Conservation (phyloP, 192 early-diverging fungal genomes). For the Coemansia sp. region DNA sequence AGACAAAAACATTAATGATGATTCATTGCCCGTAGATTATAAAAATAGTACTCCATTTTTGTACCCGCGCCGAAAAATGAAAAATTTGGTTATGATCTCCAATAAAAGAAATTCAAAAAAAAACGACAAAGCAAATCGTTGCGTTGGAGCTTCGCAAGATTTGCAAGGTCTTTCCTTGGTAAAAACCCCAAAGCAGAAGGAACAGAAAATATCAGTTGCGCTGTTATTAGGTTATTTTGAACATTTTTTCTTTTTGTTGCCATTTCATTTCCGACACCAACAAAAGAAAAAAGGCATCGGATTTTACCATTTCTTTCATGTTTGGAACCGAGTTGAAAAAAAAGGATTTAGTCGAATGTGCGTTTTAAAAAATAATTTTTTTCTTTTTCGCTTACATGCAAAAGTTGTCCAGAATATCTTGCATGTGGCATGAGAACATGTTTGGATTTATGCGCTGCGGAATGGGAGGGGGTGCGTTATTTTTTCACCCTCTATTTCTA, state of each 20-base stretch:
- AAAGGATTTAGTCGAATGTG: slow-evolving; percentile 4
- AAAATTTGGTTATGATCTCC: too few relatives aligned
- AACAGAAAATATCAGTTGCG: too few relatives aligned
- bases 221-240: too few relatives aligned
- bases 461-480: too few relatives aligned
- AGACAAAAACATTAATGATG: too few relatives aligned
- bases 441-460: background rate
- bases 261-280: background rate
- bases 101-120: too few relatives aligned
- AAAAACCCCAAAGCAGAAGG: background rate
- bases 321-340: slow-evolving; percentile 21
- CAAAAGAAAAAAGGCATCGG: background rate
- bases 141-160: too few relatives aligned
- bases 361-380: too few relatives aligned
- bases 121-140: too few relatives aligned
- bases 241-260: background rate
- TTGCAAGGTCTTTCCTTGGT: too few relatives aligned
- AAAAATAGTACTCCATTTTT: slow-evolving; percentile 3
- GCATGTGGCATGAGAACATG: background rate
- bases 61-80: slow-evolving; percentile 1
- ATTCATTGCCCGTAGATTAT: background rate
- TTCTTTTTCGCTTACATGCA: too few relatives aligned
- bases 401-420: background rate
- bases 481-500: too few relatives aligned
- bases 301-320: background rate